A percentile compares a stretch with the other conserved stretches of the same genome.
Conservation (phyloP, 169 alveolate genomes). For the Haemoproteus tartakovskyi region DNA sequence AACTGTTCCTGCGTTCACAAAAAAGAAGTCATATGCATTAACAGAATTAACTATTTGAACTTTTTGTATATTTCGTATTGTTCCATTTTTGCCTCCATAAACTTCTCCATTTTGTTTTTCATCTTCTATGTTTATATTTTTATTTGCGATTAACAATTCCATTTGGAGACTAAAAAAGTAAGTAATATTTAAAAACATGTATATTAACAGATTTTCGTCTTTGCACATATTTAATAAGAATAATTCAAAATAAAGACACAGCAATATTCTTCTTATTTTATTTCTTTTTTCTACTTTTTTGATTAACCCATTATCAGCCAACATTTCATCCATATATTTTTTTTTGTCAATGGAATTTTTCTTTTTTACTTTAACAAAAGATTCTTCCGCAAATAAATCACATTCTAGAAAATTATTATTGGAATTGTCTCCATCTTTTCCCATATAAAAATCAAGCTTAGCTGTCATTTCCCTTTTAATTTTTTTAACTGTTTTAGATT, state of each 20-base stretch:
- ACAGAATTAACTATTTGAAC: conserved; percentile 10
- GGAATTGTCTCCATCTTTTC: conserved; percentile 6
- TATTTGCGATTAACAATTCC: neutral
- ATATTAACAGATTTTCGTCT: conserved; percentile 8
- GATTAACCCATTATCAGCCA: conserved; percentile 3
- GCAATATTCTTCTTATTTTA: conserved; percentile 24
- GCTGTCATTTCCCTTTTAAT: no score
- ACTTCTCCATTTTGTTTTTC: conserved; percentile 2
- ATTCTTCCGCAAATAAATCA: conserved; percentile 23
- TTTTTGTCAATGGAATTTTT: conserved; percentile 13
- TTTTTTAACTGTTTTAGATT: neutral
- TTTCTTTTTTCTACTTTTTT: conserved; percentile 45
- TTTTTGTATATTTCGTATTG: neutral
- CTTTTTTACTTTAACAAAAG: conserved; percentile 1
- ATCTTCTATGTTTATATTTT: conserved; percentile 4
- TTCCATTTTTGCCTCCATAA: neutral
- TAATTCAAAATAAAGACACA: conserved; percentile 48
- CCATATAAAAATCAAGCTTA: neutral
- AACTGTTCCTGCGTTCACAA: conserved; percentile 2
- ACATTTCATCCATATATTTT: conserved; percentile 21
- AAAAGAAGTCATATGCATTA: conserved; percentile 16
- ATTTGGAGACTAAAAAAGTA: conserved; percentile 11
- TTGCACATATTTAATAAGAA: conserved; percentile 22
- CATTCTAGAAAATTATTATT: conserved; percentile 4
- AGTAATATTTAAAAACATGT: conserved; percentile 53